phyloP scores from a whole-genome alignment of 441 rosid genomes.

The Dalechampia spathulata region DNA sequence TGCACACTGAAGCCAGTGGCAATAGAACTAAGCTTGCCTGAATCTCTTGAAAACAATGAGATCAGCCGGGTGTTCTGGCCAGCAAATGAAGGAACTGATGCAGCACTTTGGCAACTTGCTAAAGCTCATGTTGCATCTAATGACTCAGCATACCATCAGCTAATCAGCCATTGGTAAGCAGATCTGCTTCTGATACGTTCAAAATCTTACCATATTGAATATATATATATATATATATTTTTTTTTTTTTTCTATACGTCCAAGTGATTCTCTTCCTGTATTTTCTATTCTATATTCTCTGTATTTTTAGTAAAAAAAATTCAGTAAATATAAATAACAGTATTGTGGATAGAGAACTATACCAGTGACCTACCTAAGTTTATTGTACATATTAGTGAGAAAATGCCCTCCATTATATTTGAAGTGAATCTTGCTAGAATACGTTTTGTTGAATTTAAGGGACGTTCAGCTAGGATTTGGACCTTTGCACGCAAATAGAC shows the following conservation, averaged over 20 bases:
- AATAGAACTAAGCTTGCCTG: slow-evolving; percentile 53
- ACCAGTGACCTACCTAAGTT: too few relatives aligned
- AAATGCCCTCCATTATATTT: not conserved
- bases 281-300: too few relatives aligned
- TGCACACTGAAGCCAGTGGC: slow-evolving; percentile 52
- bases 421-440: not conserved
- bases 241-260: too few relatives aligned
- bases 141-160: slow-evolving; percentile 60
- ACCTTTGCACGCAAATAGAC: not conserved
- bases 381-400: not conserved
- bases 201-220: too few relatives aligned
- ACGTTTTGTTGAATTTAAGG: too few relatives aligned
- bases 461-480: not conserved
- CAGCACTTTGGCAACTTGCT: slow-evolving; percentile 62
- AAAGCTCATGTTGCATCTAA: slow-evolving; percentile 63
- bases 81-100: slow-evolving; percentile 44
- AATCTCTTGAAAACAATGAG: not conserved
- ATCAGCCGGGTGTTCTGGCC: slow-evolving; percentile 35
- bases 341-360: too few relatives aligned
- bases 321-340: too few relatives aligned
- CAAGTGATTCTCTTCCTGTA: too few relatives aligned
- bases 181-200: not conserved
- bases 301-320: too few relatives aligned
- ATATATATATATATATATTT: too few relatives aligned
- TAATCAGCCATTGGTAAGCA: slow-evolving; percentile 56